These are phyloP conservation scores for Cytospora leucostoma DNA, from an alignment of 2,329 filamentous ascomycete species.

Conservation along the genomic window DNA sequence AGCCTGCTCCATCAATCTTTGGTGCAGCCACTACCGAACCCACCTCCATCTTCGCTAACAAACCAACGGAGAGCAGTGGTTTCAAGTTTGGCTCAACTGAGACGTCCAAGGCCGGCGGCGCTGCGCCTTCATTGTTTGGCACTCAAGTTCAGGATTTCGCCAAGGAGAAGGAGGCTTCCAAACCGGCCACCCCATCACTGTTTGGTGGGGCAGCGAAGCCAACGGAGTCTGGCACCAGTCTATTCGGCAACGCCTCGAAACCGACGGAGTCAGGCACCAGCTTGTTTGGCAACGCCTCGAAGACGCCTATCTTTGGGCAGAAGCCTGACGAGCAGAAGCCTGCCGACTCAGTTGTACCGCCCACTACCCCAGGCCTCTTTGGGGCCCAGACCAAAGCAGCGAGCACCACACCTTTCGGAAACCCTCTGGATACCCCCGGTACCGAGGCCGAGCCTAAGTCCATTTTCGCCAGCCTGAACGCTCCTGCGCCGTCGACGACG, in stretches of 20 bases:
- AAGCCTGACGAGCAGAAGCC: slow-evolving; percentile 30
- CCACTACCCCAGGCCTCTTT: slow-evolving; percentile 21
- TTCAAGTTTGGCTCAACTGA: slow-evolving; percentile 12
- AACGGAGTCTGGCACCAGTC: slow-evolving; percentile 15
- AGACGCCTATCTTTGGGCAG: slow-evolving; percentile 24
- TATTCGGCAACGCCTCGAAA: slow-evolving; percentile 24
- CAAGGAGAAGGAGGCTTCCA: slow-evolving; percentile 19
- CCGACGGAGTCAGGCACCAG: slow-evolving; percentile 13
- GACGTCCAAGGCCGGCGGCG: slow-evolving; percentile 17
- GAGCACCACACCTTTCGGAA: slow-evolving; percentile 31
- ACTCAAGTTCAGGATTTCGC: slow-evolving; percentile 30
- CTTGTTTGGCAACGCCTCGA: slow-evolving; percentile 27
- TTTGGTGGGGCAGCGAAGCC: slow-evolving; percentile 25
- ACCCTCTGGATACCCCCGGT: slow-evolving; percentile 36
- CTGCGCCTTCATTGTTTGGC: slow-evolving; percentile 16
- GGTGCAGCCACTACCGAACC: slow-evolving; percentile 35
- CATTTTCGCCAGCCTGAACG: slow-evolving; percentile 37
- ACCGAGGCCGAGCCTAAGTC: slow-evolving; percentile 36
- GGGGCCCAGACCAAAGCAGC: slow-evolving; percentile 15
- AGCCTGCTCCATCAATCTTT: slow-evolving; percentile 35
- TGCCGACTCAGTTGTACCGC: slow-evolving; percentile 33
- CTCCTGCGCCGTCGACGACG: slow-evolving; percentile 13
- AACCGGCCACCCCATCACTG: slow-evolving; percentile 23
- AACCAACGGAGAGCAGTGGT: slow-evolving; percentile 32
- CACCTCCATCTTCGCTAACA: slow-evolving; percentile 41